Conservation (phyloP, 371 early-diverging fungal species). For the Rhizopus stolonifer region DNA sequence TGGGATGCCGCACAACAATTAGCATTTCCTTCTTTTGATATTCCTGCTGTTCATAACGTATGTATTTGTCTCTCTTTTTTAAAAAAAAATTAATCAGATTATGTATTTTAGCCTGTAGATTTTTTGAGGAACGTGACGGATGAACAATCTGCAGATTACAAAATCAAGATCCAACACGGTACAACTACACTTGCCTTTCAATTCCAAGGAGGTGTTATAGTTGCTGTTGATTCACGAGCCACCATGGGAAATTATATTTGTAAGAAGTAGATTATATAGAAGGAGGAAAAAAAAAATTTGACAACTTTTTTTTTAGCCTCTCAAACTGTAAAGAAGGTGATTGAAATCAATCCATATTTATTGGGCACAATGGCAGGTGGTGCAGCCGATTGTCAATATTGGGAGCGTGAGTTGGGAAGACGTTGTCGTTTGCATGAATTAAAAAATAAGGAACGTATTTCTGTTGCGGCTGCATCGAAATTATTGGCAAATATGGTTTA, state of each 20-base stretch:
- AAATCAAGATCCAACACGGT: constrained; percentile 93
- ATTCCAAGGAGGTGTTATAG: constrained; percentile 96
- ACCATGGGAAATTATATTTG: constrained; percentile 98
- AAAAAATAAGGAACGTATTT: constrained; percentile 97
- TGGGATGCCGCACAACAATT: constrained; percentile 68
- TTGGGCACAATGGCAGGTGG: constrained; percentile 99
- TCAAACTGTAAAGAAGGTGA: constrained; percentile 98
- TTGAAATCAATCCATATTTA: constrained; percentile 99
- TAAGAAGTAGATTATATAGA: constrained; percentile 28
- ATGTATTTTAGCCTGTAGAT: constrained; percentile 60
- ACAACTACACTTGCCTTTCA: constrained; percentile 99
- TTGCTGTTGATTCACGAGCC: constrained; percentile 99
- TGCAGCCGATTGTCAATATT: constrained; percentile 99
- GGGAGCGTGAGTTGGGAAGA: constrained; percentile 98
- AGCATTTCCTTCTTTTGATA: constrained; percentile 71
- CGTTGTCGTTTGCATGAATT: constrained; percentile 96
- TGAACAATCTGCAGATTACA: constrained; percentile 58
- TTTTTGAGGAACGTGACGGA: constrained; percentile 65
- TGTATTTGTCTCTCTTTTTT: too few relatives aligned
- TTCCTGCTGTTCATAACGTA: constrained; percentile 76
- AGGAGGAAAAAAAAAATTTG: not conserved
- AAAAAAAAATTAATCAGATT: not conserved
- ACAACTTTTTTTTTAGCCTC: too few relatives aligned
- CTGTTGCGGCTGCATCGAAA: constrained; percentile 99
- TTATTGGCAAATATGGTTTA: constrained; percentile 96